A percentile compares a stretch with the other conserved stretches of the same genome.
Evolutionary conservation across 495 filamentous ascomycete genomes (phyloP).

Genomic region (Pyrenula massariospora): DNA sequence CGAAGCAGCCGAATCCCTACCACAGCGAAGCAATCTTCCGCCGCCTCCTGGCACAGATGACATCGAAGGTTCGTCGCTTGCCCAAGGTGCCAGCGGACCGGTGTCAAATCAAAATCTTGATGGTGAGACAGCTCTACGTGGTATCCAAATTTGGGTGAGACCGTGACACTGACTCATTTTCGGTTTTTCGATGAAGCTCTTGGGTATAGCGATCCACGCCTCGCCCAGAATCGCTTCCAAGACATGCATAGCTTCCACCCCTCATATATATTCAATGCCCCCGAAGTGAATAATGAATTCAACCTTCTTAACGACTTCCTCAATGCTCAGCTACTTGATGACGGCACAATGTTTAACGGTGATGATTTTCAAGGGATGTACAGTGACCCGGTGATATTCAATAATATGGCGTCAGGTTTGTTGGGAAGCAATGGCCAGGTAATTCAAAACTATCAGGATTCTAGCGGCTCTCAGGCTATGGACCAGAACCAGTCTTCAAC

Average conservation of each 20-base stretch:
- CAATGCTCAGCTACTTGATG: conserved; percentile 75
- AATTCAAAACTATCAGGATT: conserved; percentile 18
- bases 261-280: conserved; percentile 89
- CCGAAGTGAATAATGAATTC: conserved; percentile 90
- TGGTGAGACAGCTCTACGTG: neutral
- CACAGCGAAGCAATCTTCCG: neutral
- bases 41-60: neutral
- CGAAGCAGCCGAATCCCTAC: neutral
- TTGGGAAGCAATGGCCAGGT: conserved; percentile 19
- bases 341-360: conserved; percentile 51
- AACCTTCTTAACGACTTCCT: conserved; percentile 94
- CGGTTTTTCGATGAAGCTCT: conserved; percentile 22
- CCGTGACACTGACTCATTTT: neutral
- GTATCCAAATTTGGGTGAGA: neutral
- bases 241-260: conserved; percentile 92
- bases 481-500: conserved; percentile 28
- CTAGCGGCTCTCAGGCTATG: conserved; percentile 13
- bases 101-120: neutral
- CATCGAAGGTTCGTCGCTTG: neutral
- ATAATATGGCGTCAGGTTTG: conserved; percentile 29
- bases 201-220: conserved; percentile 56
- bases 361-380: conserved; percentile 47
- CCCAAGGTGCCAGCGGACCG: neutral
- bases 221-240: conserved; percentile 70
- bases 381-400: conserved; percentile 42